phyloP scores from a whole-genome alignment of 768 basidiomycete genomes.

The Tephrocybe sp. region DNA sequence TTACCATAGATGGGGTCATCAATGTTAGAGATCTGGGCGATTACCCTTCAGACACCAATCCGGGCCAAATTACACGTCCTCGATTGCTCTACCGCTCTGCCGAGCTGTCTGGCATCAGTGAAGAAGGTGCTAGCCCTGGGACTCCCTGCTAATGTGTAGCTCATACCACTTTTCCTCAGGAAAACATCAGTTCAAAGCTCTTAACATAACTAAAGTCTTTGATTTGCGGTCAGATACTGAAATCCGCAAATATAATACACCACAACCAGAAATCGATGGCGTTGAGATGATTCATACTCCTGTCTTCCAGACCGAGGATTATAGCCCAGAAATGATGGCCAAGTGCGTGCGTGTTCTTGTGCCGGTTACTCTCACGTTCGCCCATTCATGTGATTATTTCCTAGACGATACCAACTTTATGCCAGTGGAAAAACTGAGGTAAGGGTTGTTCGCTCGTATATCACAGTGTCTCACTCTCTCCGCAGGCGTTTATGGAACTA shows the following conservation, averaged over 20 bases:
- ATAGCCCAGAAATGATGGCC: constrained; percentile 83
- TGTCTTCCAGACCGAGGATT: constrained; percentile 73
- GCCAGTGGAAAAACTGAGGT: constrained; percentile 82
- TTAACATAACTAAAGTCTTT: constrained; percentile 69
- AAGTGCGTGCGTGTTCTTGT: constrained; percentile 59
- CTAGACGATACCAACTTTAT: constrained; percentile 70
- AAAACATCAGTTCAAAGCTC: constrained; percentile 49
- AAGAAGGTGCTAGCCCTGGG: constrained; percentile 51
- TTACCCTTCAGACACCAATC: constrained; percentile 47
- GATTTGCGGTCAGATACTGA: constrained; percentile 83
- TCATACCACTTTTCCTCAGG: constrained; percentile 39
- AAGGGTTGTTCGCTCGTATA: background rate
- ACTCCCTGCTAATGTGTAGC: background rate
- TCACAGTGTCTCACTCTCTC: background rate
- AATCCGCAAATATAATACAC: constrained; percentile 70
- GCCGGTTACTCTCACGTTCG: constrained; percentile 15
- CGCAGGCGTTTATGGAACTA: constrained; percentile 75
- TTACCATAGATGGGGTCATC: constrained; percentile 68
- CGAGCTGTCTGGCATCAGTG: constrained; percentile 69
- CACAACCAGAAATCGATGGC: constrained; percentile 63
- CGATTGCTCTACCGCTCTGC: constrained; percentile 65
- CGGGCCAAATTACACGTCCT: constrained; percentile 56
- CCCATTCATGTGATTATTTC: constrained; percentile 25
- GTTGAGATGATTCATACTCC: constrained; percentile 62
- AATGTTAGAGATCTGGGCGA: constrained; percentile 75